Conservation (phyloP, 768 basidiomycete species). For the Boletus vermiculosoides region DNA sequence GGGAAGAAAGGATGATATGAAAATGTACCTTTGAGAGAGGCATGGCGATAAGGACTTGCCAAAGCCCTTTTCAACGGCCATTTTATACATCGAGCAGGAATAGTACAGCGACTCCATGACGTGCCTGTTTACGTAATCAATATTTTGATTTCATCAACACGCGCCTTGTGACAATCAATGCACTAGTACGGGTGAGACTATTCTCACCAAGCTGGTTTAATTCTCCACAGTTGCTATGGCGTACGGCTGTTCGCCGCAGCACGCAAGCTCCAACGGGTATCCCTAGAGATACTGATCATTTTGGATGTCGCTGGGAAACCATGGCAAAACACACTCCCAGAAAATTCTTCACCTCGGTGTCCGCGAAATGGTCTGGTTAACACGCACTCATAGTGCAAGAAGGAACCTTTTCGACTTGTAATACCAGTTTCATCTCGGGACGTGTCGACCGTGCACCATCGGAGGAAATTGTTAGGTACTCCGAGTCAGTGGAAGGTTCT, state of each 20-base stretch:
- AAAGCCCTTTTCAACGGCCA: not conserved
- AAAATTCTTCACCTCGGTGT: not conserved
- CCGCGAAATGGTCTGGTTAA: not conserved
- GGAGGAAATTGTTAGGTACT: not conserved
- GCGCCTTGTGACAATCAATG: no score
- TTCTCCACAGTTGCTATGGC: not conserved
- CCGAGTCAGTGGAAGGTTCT: not conserved
- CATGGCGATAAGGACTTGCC: conserved; percentile 37
- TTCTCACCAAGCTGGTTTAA: not conserved
- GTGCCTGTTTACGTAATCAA: not conserved
- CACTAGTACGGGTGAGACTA: not conserved
- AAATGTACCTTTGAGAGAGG: conserved; percentile 55
- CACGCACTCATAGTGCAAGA: not conserved
- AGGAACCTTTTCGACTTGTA: not conserved
- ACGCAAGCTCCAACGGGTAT: not conserved
- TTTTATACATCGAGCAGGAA: conserved; percentile 1
- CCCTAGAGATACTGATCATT: not conserved
- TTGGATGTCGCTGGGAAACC: not conserved
- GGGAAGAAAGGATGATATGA: not conserved
- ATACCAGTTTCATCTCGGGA: not conserved
- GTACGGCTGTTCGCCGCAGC: not conserved
- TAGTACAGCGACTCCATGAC: not conserved
- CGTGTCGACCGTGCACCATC: no score
- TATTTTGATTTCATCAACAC: not conserved
- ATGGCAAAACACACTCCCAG: not conserved